phyloP scores from a whole-genome alignment of 495 filamentous ascomycete species.

The Bathelium albidoporum region DNA sequence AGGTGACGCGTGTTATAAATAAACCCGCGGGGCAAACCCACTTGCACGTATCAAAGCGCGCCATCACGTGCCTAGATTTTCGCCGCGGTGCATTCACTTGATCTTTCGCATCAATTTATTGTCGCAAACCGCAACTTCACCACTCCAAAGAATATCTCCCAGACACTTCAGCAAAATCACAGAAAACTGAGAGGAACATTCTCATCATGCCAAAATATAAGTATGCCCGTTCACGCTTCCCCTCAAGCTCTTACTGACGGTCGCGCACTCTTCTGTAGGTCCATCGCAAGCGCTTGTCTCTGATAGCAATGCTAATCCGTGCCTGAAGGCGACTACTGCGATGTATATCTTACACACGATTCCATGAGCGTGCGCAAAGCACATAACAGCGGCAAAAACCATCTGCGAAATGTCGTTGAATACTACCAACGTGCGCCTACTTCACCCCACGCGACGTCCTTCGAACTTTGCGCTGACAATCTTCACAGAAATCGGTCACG shows the following conservation, averaged over 20 bases:
- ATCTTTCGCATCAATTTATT: too few species aligned
- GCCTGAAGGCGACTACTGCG: constrained; percentile 84
- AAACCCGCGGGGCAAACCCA: too few species aligned
- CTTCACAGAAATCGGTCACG: constrained; percentile 80
- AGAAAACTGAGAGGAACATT: not conserved
- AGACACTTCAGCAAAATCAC: not conserved
- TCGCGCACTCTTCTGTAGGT: constrained; percentile 61
- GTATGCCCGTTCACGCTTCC: constrained; percentile 26
- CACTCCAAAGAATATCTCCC: not conserved
- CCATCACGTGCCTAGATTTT: not conserved
- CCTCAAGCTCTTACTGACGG: constrained; percentile 38
- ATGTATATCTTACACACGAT: constrained; percentile 99
- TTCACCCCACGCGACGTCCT: constrained; percentile 3
- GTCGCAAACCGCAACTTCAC: too few species aligned
- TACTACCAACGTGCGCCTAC: constrained; percentile 81
- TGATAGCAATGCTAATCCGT: not conserved
- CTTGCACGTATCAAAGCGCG: not conserved
- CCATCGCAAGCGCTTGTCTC: not conserved
- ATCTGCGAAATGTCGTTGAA: constrained; percentile 91
- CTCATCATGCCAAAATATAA: constrained; percentile 73
- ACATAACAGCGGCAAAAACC: constrained; percentile 92
- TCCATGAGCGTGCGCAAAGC: constrained; percentile 99
- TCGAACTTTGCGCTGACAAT: not conserved
- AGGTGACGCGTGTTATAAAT: not conserved
- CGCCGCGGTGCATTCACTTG: too few species aligned